Conservation (phyloP, 176 grass and related monocot species). For the Oropetium thomaeum region DNA sequence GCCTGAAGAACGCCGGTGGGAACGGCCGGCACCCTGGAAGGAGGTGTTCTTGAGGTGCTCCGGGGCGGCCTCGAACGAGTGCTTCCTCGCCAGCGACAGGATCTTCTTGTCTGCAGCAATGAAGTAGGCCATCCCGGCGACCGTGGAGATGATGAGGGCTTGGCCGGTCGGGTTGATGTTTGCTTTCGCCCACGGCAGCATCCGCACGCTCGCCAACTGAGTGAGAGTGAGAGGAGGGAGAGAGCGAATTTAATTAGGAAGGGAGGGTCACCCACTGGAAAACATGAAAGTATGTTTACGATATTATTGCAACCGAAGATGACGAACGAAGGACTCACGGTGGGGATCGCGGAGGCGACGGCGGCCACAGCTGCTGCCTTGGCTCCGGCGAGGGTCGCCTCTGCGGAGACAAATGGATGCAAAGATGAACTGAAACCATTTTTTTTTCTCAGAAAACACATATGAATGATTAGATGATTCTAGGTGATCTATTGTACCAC, state of each 20-base stretch:
- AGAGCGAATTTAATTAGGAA: too few species aligned
- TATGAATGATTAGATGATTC: too few species aligned
- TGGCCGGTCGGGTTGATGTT: slow-evolving; percentile 73
- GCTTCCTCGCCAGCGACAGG: slow-evolving; percentile 52
- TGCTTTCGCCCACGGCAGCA: slow-evolving; percentile 65
- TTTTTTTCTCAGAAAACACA: too few species aligned
- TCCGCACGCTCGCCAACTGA: slow-evolving; percentile 75
- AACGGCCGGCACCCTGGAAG: slow-evolving; percentile 25
- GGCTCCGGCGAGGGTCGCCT: too few species aligned
- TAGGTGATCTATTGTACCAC: too few species aligned
- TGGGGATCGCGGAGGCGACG: slow-evolving; percentile 61
- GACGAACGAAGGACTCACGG: slow-evolving; percentile 28
- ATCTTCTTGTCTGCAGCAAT: slow-evolving; percentile 74
- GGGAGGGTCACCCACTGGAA: too few species aligned
- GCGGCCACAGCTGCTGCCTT: slow-evolving; percentile 52
- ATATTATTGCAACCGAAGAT: too few species aligned
- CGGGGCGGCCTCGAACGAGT: slow-evolving; percentile 41
- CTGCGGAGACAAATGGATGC: too few species aligned
- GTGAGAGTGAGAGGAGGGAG: too few species aligned
- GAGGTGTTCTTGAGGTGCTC: slow-evolving; percentile 45
- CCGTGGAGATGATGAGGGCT: slow-evolving; percentile 71
- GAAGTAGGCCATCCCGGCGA: slow-evolving; percentile 70
- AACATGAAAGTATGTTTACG: too few species aligned
- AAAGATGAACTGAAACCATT: too few species aligned
- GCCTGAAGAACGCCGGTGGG: slow-evolving; percentile 32